A percentile compares a stretch with the other conserved stretches of the same genome.
phyloP scores from a whole-genome alignment of 2,329 filamentous ascomycete genomes.

The Lachnellula cervina region DNA sequence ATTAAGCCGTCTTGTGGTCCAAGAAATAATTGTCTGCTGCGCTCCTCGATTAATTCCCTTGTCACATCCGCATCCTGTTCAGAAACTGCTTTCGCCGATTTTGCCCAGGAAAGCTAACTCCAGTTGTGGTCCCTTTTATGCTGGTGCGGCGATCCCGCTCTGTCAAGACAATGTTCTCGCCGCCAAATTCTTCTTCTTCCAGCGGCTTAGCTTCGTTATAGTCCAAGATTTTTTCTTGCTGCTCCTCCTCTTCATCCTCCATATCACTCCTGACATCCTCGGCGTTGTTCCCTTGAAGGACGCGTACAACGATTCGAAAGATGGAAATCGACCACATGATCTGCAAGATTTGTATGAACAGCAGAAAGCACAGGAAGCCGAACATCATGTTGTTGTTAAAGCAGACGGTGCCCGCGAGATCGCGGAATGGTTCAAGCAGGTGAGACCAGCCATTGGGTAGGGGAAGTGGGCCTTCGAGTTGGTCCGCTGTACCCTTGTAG shows the following conservation, averaged over 20 bases:
- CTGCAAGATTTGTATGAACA: conserved; percentile 71
- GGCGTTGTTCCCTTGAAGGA: conserved; percentile 67
- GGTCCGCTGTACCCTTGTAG: conserved; percentile 53
- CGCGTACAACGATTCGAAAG: conserved; percentile 69
- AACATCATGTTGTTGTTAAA: conserved; percentile 68
- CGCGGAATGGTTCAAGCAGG: conserved; percentile 65
- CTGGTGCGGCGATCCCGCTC: no score
- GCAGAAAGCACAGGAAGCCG: conserved; percentile 71
- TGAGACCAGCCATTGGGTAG: conserved; percentile 46
- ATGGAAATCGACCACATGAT: conserved; percentile 86
- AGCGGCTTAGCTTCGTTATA: no score
- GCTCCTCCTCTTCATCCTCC: conserved; percentile 53
- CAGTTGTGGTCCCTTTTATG: no score
- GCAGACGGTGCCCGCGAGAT: conserved; percentile 70
- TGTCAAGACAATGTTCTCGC: no score
- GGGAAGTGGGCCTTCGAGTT: conserved; percentile 47
- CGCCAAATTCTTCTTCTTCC: no score
- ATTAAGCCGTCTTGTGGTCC: no score
- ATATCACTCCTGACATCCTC: conserved; percentile 83
- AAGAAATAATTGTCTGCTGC: no score
- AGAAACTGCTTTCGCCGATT: no score
- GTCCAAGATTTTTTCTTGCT: background rate
- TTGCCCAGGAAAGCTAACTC: no score
- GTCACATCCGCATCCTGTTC: no score
- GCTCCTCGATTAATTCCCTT: no score